Conservation (phyloP, 495 filamentous ascomycete genomes). For the Podospora pseudocomata region DNA sequence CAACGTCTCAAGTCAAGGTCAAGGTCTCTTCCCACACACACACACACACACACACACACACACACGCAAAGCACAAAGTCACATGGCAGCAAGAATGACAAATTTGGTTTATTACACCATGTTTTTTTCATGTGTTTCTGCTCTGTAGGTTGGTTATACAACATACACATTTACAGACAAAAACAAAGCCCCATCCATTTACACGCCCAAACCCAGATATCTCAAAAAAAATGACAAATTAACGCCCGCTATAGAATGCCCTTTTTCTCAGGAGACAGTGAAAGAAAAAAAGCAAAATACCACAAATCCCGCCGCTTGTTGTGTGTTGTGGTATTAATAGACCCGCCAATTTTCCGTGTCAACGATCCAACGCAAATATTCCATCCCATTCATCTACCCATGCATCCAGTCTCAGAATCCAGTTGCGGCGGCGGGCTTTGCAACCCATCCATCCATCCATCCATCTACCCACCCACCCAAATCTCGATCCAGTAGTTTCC, state of each 20-base stretch:
- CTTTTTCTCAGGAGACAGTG: no score
- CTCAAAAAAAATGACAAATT: background rate
- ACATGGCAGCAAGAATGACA: background rate
- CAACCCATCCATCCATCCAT: background rate
- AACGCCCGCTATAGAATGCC: background rate
- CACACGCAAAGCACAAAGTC: background rate
- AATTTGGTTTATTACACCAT: background rate
- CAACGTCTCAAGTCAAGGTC: background rate
- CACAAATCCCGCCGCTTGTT: background rate
- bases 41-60: background rate
- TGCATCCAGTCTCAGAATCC: background rate
- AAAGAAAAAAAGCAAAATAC: background rate
- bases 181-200: no score
- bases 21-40: background rate
- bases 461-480: background rate
- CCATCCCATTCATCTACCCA: background rate
- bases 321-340: background rate
- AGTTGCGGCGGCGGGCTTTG: background rate
- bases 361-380: background rate
- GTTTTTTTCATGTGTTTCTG: no score
- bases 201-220: background rate
- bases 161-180: background rate
- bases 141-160: no score
- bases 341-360: background rate
- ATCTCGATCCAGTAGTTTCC: background rate